Evolutionary conservation across 106 monocot genomes (phyloP).

Genomic region (Amphibolis antarctica): DNA sequence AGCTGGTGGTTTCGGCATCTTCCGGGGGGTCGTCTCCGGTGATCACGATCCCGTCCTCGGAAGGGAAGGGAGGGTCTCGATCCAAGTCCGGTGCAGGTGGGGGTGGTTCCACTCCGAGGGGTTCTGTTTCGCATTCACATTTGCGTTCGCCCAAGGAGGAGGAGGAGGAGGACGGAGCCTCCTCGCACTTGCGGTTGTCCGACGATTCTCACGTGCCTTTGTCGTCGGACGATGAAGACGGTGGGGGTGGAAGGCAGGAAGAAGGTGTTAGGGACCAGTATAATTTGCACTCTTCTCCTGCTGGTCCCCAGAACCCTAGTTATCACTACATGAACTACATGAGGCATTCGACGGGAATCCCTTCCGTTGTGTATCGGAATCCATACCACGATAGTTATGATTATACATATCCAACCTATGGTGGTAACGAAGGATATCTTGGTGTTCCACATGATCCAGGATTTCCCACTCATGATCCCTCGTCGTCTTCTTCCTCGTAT

Average conservation of each 20-base stretch:
- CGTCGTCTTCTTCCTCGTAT: slow-evolving; percentile 2
- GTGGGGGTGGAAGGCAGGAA: background rate
- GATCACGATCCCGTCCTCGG: slow-evolving; percentile 42
- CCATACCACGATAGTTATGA: slow-evolving; percentile 14
- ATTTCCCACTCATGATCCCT: slow-evolving; percentile 2
- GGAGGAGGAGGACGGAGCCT: background rate
- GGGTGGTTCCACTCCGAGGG: background rate
- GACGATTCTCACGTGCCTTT: slow-evolving; percentile 26
- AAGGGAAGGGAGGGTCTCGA: slow-evolving; percentile 22
- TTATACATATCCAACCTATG: slow-evolving; percentile 20
- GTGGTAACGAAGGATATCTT: slow-evolving; percentile 1
- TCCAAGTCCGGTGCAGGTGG: slow-evolving; percentile 5
- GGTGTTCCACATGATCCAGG: no score
- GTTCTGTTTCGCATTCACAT: slow-evolving; percentile 15
- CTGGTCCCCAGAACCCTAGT: slow-evolving; percentile 11
- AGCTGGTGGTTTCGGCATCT: slow-evolving; percentile 17
- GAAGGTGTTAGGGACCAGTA: background rate
- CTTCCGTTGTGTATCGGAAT: slow-evolving; percentile 28
- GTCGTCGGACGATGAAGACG: slow-evolving; percentile 16
- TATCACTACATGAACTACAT: slow-evolving; percentile 25
- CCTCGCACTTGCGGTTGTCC: slow-evolving; percentile 6
- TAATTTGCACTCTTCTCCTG: background rate
- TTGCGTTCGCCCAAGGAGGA: slow-evolving; percentile 16
- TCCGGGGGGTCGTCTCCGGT: slow-evolving; percentile 25
- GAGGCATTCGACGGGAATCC: slow-evolving; percentile 30